phyloP scores from a whole-genome alignment of 441 rosid species.

The Croton laevigatus region DNA sequence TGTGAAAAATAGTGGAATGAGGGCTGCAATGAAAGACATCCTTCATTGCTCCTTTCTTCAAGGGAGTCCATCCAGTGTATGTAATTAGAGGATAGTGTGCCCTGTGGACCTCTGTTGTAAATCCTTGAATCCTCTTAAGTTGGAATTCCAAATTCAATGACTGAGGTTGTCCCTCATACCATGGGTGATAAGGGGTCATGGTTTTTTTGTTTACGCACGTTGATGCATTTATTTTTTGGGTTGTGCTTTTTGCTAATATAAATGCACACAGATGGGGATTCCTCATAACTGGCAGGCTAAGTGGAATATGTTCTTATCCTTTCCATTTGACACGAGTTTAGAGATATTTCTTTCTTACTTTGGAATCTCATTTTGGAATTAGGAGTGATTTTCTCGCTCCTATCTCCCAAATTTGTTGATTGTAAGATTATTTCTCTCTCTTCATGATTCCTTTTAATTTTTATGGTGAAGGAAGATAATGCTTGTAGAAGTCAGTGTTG shows the following conservation, averaged over 20 bases:
- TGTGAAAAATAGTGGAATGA: neutral
- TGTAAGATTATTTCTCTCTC: neutral
- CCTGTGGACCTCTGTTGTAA: too few species aligned
- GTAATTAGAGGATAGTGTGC: too few species aligned
- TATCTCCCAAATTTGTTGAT: neutral
- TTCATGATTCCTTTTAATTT: neutral
- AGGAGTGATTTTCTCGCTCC: neutral
- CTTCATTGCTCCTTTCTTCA: neutral
- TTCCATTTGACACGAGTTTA: neutral
- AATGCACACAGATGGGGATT: neutral
- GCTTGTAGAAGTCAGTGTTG: neutral
- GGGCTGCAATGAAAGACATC: too few species aligned
- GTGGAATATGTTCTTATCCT: neutral
- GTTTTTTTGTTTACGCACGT: neutral
- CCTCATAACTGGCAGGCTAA: neutral
- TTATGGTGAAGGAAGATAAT: neutral
- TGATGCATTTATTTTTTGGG: neutral
- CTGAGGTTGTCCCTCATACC: neutral
- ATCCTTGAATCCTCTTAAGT: neutral
- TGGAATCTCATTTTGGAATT: neutral
- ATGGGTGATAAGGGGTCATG: neutral
- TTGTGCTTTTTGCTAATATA: neutral
- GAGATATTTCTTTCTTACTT: neutral
- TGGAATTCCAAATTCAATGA: neutral
- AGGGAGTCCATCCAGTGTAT: neutral